These are phyloP conservation scores for Madurella mycetomatis DNA, from an alignment of 2,329 filamentous ascomycete genomes.

Conservation along the genomic window DNA sequence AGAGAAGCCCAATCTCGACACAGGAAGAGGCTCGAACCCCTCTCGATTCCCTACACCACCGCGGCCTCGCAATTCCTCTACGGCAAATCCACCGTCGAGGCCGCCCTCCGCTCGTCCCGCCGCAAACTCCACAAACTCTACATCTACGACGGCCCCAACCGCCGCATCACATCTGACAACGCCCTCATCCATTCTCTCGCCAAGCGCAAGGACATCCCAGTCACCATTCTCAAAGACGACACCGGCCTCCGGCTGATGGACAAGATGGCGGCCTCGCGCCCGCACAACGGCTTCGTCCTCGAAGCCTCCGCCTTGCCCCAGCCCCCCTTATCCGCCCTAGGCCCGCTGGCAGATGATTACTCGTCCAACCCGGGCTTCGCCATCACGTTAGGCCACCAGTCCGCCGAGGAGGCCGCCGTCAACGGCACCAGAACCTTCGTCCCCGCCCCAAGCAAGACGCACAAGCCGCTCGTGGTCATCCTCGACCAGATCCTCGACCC, in stretches of 20 bases:
- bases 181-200: slow-evolving; percentile 44
- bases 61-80: slow-evolving; percentile 91
- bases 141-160: slow-evolving; percentile 58
- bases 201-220: slow-evolving; percentile 44
- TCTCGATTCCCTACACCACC: slow-evolving; percentile 58
- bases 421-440: slow-evolving; percentile 63
- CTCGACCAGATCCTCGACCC: slow-evolving; percentile 77
- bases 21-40: slow-evolving; percentile 11
- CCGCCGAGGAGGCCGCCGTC: slow-evolving; percentile 65
- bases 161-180: slow-evolving; percentile 39
- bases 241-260: slow-evolving; percentile 65
- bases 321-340: slow-evolving; percentile 59
- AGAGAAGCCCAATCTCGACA: slow-evolving; percentile 1
- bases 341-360: slow-evolving; percentile 42
- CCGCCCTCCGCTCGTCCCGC: slow-evolving; percentile 62
- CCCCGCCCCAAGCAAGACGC: slow-evolving; percentile 35
- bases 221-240: slow-evolving; percentile 55
- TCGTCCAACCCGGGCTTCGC: slow-evolving; percentile 48
- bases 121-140: slow-evolving; percentile 84
- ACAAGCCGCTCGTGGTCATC: slow-evolving; percentile 67
- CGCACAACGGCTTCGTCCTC: slow-evolving; percentile 85
- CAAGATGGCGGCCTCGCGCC: slow-evolving; percentile 75
- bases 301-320: slow-evolving; percentile 81
- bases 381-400: slow-evolving; percentile 62
- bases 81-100: slow-evolving; percentile 73